Percentiles rank a stretch among this genome's conserved stretches.
Conservation (phyloP, 2,329 filamentous ascomycete species). For the Alternaria triticina region DNA sequence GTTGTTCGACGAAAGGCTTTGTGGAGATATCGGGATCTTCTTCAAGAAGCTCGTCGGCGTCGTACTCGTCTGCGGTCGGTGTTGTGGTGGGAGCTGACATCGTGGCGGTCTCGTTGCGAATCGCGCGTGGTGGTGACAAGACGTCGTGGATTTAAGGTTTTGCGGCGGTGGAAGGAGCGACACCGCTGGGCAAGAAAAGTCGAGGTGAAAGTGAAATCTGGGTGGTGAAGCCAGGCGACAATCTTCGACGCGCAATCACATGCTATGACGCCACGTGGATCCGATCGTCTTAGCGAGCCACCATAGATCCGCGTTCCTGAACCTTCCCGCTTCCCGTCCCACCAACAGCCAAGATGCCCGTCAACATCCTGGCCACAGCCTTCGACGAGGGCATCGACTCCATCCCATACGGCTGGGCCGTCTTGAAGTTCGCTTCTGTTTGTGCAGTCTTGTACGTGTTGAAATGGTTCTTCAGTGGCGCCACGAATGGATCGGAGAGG, state of each 20-base stretch:
- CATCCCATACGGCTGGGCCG: slow-evolving; percentile 60
- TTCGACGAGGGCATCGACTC: slow-evolving; percentile 61
- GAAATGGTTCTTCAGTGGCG: slow-evolving; percentile 81
- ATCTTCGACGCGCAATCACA: slow-evolving; percentile 30
- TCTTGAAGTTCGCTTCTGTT: slow-evolving; percentile 61
- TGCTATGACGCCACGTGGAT: slow-evolving; percentile 40
- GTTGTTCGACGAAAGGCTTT: slow-evolving; percentile 64
- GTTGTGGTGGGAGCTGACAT: slow-evolving; percentile 15
- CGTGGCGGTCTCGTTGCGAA: not conserved
- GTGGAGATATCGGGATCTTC: slow-evolving; percentile 63
- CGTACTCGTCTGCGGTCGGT: slow-evolving; percentile 8
- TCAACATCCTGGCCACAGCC: slow-evolving; percentile 63
- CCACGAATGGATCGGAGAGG: slow-evolving; percentile 75
- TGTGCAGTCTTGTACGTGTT: slow-evolving; percentile 60
- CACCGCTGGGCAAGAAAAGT: slow-evolving; percentile 3
- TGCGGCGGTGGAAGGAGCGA: slow-evolving; percentile 16
- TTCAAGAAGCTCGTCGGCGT: slow-evolving; percentile 25
- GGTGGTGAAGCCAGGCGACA: slow-evolving; percentile 16
- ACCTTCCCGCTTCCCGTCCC: slow-evolving; percentile 22
- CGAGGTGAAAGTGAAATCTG: not conserved
- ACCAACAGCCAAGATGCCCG: slow-evolving; percentile 60
- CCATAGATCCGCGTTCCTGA: slow-evolving; percentile 31
- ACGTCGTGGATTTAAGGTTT: not conserved
- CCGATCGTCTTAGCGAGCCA: slow-evolving; percentile 29
- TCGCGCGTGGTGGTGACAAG: not conserved